Conservation (phyloP, 1,284 basidiomycete species). For the Phlebopus sp. region DNA sequence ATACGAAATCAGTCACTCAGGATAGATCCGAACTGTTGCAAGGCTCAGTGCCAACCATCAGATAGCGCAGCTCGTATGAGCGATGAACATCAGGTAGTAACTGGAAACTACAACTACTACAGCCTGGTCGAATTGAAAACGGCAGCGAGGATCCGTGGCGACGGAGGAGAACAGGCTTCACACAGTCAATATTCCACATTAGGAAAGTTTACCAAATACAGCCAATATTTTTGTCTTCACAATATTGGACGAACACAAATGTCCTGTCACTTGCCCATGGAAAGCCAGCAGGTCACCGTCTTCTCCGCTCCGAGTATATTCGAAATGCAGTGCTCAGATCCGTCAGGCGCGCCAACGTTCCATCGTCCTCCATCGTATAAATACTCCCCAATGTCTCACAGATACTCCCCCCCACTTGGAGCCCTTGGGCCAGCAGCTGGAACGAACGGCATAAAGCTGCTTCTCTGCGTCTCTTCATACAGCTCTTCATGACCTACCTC, state of each 20-base stretch:
- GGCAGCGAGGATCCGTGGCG: conserved; percentile 1
- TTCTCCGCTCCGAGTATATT: conserved; percentile 1
- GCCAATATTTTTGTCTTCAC: neutral
- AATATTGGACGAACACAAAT: conserved; percentile 6
- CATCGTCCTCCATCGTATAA: neutral
- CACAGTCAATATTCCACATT: neutral
- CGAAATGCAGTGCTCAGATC: neutral
- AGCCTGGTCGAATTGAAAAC: neutral
- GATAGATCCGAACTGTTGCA: neutral
- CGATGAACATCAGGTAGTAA: neutral
- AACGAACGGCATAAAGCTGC: neutral
- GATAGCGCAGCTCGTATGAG: no score
- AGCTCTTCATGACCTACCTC: conserved; percentile 17
- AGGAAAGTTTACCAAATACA: neutral
- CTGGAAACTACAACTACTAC: neutral
- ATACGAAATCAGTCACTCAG: no score
- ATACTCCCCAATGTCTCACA: neutral
- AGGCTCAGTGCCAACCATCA: neutral
- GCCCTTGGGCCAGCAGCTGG: neutral
- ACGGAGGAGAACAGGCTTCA: conserved; percentile 8
- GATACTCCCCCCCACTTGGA: neutral
- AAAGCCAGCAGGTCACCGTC: conserved; percentile 1
- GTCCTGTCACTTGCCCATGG: neutral
- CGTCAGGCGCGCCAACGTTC: neutral
- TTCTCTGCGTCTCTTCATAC: conserved; percentile 5